Conservation (phyloP, 768 basidiomycete genomes). For the Lentinula boryana region DNA sequence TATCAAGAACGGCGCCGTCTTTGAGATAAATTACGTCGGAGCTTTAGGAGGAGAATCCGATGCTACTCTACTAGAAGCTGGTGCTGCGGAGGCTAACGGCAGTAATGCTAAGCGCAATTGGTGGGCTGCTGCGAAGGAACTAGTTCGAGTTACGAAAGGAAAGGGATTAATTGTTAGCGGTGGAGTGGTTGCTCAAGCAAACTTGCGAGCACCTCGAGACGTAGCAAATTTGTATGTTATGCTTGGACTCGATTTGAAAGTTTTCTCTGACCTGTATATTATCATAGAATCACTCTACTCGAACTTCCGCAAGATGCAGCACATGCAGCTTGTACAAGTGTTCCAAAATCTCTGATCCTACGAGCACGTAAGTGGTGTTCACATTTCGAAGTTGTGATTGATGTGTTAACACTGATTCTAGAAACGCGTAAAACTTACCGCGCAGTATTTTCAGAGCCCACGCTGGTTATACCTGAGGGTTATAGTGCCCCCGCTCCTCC, state of each 20-base stretch:
- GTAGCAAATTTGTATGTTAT: conserved; percentile 65
- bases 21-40: conserved; percentile 76
- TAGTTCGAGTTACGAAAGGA: conserved; percentile 76
- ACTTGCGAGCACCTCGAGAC: conserved; percentile 68
- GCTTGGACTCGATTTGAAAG: neutral
- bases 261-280: neutral
- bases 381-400: neutral
- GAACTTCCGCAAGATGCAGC: conserved; percentile 66
- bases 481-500: neutral
- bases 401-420: conserved; percentile 18
- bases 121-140: conserved; percentile 78
- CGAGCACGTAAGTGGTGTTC: conserved; percentile 59
- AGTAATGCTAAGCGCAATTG: conserved; percentile 65
- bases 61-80: conserved; percentile 33
- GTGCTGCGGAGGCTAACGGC: conserved; percentile 43
- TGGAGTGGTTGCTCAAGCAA: conserved; percentile 53
- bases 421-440: conserved; percentile 81
- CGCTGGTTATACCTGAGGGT: conserved; percentile 47
- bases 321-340: conserved; percentile 53
- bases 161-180: conserved; percentile 70
- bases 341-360: conserved; percentile 60
- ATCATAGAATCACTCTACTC: conserved; percentile 53
- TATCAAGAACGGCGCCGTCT: conserved; percentile 74
- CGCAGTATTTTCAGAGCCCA: conserved; percentile 73
- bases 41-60: conserved; percentile 63